These are phyloP conservation scores for Geotrichum australiense DNA, from an alignment of 1,139 yeast species.

Conservation along the genomic window DNA sequence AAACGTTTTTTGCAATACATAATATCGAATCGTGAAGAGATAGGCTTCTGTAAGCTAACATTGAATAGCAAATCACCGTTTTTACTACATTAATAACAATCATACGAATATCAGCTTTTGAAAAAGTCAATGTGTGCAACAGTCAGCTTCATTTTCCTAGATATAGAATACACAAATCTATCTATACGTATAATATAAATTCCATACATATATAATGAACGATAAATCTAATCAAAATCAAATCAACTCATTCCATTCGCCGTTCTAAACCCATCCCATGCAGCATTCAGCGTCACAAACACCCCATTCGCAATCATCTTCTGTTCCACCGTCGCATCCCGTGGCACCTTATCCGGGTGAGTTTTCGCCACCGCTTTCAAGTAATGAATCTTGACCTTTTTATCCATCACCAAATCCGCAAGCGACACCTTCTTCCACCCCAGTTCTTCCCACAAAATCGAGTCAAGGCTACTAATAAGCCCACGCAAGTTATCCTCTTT, in stretches of 20 bases:
- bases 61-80: too few species aligned
- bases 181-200: too few species aligned
- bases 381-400: slow-evolving; percentile 77
- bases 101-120: too few species aligned
- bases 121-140: too few species aligned
- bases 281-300: slow-evolving; percentile 72
- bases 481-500: slow-evolving; percentile 76
- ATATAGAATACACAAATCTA: too few species aligned
- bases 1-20: too few species aligned
- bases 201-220: too few species aligned
- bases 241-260: slow-evolving; percentile 43
- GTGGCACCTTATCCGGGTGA: slow-evolving; percentile 84
- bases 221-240: too few species aligned
- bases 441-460: slow-evolving; percentile 53
- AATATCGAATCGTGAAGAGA: too few species aligned
- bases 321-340: slow-evolving; percentile 51
- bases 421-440: slow-evolving; percentile 59
- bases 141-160: too few species aligned
- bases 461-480: slow-evolving; percentile 58
- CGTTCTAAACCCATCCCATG: slow-evolving; percentile 83
- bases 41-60: too few species aligned
- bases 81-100: too few species aligned
- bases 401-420: slow-evolving; percentile 80
- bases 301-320: slow-evolving; percentile 84
- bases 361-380: slow-evolving; percentile 91